Evolutionary conservation across 495 filamentous ascomycete species (phyloP), one percentile per base, ranked within the genome.

Genomic region (Penicillium tannophilum): DNA sequence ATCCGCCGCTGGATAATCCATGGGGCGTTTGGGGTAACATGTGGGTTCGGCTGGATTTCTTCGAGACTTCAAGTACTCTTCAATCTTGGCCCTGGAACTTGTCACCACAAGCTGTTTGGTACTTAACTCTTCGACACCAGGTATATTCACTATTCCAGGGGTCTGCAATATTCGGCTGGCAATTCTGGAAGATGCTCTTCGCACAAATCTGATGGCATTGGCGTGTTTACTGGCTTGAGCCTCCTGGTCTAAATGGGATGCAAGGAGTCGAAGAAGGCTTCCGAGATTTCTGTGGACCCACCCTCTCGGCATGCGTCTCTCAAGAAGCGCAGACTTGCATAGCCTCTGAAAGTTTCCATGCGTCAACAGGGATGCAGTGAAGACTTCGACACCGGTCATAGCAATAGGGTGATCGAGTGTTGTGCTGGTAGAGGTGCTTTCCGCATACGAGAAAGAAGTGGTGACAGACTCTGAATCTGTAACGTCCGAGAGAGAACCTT

Each of bases 301-400:
- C n/a, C 11, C 12, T 35, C 11, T 51, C 26, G 48, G 26, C 3
- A n/a, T 31, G 8, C n/a, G 9, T 8, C 48, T 51, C 17, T 51
- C 48, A 3, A 26, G 5, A 51, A 51, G 24, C 16, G 48, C 48
- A 51, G 17, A 51, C 30, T 19, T 51, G 30, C 48, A 51, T 6
- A 35, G 9, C 3, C 33, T n/a, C 14, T 51, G 48, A 30, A 51
- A 51, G 30, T 20, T 51, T 11, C 17, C 30, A n/a, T 16, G 31
- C 14, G 5, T 16, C 16, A 51, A 11, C 9, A 51, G 24, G 6
- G 30, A 51, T 12, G 24, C 48, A n/a, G 48, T 51, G 16, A 51
- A 33, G 6, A 51, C 24, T 17, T 51, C 48, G 17, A 30, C 30
- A 8, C 11, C 48, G 30, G 24, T 16, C 8, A 23, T 31, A 2